Conservation (phyloP, 306 rosid genomes). For the Vachellia collinsii region DNA sequence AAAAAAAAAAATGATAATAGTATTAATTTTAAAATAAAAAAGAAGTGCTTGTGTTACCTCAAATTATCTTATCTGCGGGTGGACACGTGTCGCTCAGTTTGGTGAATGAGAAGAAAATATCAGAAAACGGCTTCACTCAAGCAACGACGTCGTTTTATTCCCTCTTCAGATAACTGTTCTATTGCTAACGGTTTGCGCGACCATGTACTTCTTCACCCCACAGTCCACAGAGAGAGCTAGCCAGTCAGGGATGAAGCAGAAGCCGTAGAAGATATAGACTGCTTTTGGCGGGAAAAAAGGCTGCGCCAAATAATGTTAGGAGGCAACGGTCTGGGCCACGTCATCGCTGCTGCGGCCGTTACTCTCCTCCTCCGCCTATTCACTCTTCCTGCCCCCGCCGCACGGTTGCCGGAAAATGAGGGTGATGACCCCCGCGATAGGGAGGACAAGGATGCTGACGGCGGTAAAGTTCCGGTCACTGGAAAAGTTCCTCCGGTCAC, state of each 20-base stretch:
- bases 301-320: conserved; percentile 56
- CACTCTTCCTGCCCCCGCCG: conserved; percentile 79
- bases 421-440: conserved; percentile 35
- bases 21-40: too few relatives aligned
- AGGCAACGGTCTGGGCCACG: conserved; percentile 70
- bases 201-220: not conserved
- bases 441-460: conserved; percentile 35
- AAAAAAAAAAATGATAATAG: too few relatives aligned
- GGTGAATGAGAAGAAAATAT: not conserved
- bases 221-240: not conserved
- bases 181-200: not conserved
- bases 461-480: conserved; percentile 32
- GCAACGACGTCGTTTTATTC: not conserved
- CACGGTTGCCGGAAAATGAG: conserved; percentile 53
- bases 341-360: conserved; percentile 67
- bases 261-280: conserved; percentile 44
- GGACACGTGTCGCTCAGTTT: conserved; percentile 63
- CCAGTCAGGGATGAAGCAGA: not conserved
- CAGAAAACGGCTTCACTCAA: not conserved
- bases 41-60: not conserved
- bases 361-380: conserved; percentile 75
- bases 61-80: conserved; percentile 55
- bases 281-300: conserved; percentile 65
- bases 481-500: conserved; percentile 67
- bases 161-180: not conserved